Evolutionary conservation across 164 flowering plant species (phyloP), one percentile per base, ranked within the genome.

Genomic region (Vitis labrusca): DNA sequence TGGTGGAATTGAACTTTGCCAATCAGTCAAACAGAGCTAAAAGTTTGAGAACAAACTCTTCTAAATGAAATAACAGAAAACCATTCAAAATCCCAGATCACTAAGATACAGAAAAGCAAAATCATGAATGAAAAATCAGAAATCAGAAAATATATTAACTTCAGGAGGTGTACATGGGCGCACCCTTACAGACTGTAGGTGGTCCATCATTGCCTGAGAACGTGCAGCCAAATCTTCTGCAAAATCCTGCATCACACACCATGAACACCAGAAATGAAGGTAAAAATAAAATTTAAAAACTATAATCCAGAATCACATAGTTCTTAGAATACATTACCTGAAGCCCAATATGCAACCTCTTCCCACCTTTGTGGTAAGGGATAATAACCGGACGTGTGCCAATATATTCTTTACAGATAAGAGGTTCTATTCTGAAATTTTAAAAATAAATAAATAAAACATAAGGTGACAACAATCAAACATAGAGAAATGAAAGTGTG

Each of bases 291-390:
- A 32, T 8, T 44, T n/a, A 50, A 56, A 23, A 44, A n/a, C 11
- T 3, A 8, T 15, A 50, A 29, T 1, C 4, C 15, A 50, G 11
- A 70, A 15, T 16, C 11, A 32, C 16, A 17, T 48, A 9, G 44
- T 63, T 66, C 10, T 57, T 32, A 65, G 51, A 74, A 13, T 30
- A 44, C 48, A 74, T 64, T 65, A 94, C 99, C 90, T 87, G 97
- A 68, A 88, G 82, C 47, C 97, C 93, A 80, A 95, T 92, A 74
- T 95, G 93, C 76, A 95, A 78, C 80, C 99, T 82, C 82, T 83
- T 95, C 68, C 99, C 98, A 75, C 99, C 99, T 84, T 66, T 90
- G 80, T 95, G 97, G 73, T 93, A 93, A 66, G 99, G 99, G 60
- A 95, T 82, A 63, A 89, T 88, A 60, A 91, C 90, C 10, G 99